phyloP scores from a whole-genome alignment of 306 rosid genomes.

The Luffa aegyptiaca region DNA sequence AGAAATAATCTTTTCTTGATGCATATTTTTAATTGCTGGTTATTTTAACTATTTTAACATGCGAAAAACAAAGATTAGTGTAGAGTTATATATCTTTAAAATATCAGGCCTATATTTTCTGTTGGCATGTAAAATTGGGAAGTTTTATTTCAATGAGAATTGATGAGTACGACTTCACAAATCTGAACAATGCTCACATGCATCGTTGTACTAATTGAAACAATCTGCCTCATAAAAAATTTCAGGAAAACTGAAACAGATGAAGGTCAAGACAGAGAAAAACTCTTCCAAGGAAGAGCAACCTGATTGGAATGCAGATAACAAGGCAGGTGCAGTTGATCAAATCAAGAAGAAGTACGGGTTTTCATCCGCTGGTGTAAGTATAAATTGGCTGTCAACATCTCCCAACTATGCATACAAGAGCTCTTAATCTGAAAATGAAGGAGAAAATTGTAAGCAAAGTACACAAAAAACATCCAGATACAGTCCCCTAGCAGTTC shows the following conservation, averaged over 20 bases:
- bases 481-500: neutral
- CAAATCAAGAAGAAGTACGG: conserved; percentile 81
- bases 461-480: neutral
- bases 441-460: neutral
- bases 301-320: conserved; percentile 39
- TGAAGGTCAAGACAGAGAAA: conserved; percentile 48
- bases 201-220: neutral
- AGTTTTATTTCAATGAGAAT: neutral
- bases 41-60: no score
- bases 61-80: neutral
- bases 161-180: neutral
- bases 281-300: conserved; percentile 43
- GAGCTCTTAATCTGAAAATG: neutral
- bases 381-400: conserved; percentile 12
- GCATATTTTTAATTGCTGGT: neutral
- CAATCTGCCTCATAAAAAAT: neutral
- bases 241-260: conserved; percentile 74
- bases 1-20: neutral
- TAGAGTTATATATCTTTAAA: neutral
- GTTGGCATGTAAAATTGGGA: neutral
- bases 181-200: neutral
- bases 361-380: conserved; percentile 46
- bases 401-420: neutral
- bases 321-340: conserved; percentile 42
- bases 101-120: neutral